phyloP scores from a whole-genome alignment of 768 basidiomycete species.

The Leccinum longicurvipes region DNA sequence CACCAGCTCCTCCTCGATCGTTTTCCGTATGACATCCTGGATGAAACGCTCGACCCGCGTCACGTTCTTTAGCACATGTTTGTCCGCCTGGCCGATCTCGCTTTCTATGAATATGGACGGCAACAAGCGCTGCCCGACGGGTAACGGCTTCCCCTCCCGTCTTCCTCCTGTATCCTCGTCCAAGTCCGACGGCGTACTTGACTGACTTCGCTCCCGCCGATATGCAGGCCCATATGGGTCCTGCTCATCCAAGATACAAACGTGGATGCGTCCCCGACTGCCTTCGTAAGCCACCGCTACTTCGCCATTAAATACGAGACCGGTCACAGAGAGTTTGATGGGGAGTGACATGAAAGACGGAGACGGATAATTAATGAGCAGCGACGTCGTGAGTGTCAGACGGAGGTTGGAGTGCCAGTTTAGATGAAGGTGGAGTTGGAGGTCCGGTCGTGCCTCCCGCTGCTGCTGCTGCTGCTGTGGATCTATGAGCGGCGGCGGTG shows the following conservation, averaged over 20 bases:
- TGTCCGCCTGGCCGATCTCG: slow-evolving; percentile 94
- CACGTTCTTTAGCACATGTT: slow-evolving; percentile 94
- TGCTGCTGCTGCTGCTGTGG: slow-evolving; percentile 24
- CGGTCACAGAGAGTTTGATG: slow-evolving; percentile 89
- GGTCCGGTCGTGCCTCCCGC: slow-evolving; percentile 45
- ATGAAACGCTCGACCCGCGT: slow-evolving; percentile 94
- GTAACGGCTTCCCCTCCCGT: slow-evolving; percentile 61
- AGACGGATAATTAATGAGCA: slow-evolving; percentile 96
- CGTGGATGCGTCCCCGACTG: slow-evolving; percentile 71
- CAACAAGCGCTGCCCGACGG: slow-evolving; percentile 78
- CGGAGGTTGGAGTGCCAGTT: slow-evolving; percentile 87
- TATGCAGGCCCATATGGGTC: slow-evolving; percentile 80
- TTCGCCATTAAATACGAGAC: slow-evolving; percentile 82
- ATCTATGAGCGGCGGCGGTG: slow-evolving; percentile 17
- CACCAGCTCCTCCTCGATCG: slow-evolving; percentile 92
- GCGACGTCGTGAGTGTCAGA: slow-evolving; percentile 84
- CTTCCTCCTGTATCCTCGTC: slow-evolving; percentile 53
- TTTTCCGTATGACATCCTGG: slow-evolving; percentile 92
- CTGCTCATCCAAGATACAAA: slow-evolving; percentile 85
- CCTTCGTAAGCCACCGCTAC: slow-evolving; percentile 92
- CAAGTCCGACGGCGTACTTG: slow-evolving; percentile 56
- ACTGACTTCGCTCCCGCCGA: slow-evolving; percentile 45
- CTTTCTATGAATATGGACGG: slow-evolving; percentile 91
- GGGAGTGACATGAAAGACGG: slow-evolving; percentile 96
- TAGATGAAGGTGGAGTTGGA: slow-evolving; percentile 86